A percentile compares a stretch with the other conserved stretches of the same genome.
These are phyloP conservation scores for Eucalyptus globulus DNA, from an alignment of 345 rosid species.

Conservation along the genomic window DNA sequence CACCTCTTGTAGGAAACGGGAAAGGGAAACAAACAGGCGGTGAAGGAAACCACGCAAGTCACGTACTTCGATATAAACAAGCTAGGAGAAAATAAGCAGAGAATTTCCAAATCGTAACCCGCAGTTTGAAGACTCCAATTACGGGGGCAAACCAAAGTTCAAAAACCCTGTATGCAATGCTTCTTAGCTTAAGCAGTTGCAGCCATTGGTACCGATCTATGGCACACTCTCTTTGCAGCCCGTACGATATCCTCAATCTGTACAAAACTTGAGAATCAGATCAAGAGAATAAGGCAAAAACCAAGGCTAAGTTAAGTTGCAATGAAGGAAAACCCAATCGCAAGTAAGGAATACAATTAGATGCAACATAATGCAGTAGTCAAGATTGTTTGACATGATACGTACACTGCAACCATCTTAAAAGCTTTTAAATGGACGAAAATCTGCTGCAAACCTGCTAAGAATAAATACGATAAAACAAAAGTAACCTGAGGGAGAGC, in stretches of 20 bases:
- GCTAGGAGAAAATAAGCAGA: background rate
- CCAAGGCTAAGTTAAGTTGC: background rate
- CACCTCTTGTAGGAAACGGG: background rate
- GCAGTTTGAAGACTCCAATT: background rate
- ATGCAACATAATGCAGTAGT: background rate
- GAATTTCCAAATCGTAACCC: background rate
- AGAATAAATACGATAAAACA: background rate
- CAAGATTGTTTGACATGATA: background rate
- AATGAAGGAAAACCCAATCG: background rate
- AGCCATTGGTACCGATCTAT: constrained; percentile 31
- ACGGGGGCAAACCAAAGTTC: background rate
- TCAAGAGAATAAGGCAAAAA: background rate
- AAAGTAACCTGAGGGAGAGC: constrained; percentile 77
- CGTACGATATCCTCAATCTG: constrained; percentile 57
- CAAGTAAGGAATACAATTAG: background rate
- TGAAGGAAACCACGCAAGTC: background rate
- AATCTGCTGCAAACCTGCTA: background rate
- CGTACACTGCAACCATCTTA: background rate
- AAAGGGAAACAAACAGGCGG: background rate
- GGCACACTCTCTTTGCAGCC: constrained; percentile 58
- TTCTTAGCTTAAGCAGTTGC: constrained; percentile 7
- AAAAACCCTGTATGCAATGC: background rate
- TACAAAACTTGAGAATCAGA: background rate
- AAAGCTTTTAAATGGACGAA: background rate
- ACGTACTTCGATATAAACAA: background rate